Base-by-base conservation (phyloP, 306 rosid genomes). In the Pterocarpus santalinus region DNA sequence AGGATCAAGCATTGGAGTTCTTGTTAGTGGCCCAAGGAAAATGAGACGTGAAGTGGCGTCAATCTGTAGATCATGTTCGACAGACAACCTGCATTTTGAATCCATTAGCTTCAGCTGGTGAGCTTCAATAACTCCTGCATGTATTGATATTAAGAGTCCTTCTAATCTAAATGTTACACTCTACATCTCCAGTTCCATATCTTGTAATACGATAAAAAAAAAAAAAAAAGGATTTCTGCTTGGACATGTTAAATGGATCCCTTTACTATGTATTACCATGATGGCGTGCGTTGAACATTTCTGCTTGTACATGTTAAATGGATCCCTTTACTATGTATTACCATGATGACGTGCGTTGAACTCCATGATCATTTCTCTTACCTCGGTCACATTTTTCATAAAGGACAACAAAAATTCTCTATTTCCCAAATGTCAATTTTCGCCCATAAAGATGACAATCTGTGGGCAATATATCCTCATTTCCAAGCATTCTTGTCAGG, bases 31-130 rank as follows among this genome's bases (percentile, higher is more conserved):
- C 2, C 90, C 91, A 68, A 82, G 72, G 75, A 82, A 71, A 55
- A 77, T 85, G 89, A 88, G 85, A 74, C 89, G 84, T 33, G 85
- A 90, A 67, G 91, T 84, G 61, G 94, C 94, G 47, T 82, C 82
- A 10, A 81, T 86, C 12, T 90, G 88, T 52, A 74, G 78, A 22
- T 84, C 89, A 16, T 47, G 73, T n/a, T 47, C 17, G 8, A 75
- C 72, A 13, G 55, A 82, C 14, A 87, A 85, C 74, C 33, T 80
- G 5, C 82, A 86, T 35, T 86, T 82, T 68, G 74, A 86, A 75
- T 90, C 89, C 62, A 67, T 83, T 44, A 88, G 94, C 80, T 86
- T 88, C 82, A 88, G 66, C 77, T 84, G 90, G 91, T 84, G 79
- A 80, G 9, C 58, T 64, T 1, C 39, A 55, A 22, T 47, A 66